phyloP scores from a whole-genome alignment of 2,329 filamentous ascomycete species.

The Aspergillus latus region DNA sequence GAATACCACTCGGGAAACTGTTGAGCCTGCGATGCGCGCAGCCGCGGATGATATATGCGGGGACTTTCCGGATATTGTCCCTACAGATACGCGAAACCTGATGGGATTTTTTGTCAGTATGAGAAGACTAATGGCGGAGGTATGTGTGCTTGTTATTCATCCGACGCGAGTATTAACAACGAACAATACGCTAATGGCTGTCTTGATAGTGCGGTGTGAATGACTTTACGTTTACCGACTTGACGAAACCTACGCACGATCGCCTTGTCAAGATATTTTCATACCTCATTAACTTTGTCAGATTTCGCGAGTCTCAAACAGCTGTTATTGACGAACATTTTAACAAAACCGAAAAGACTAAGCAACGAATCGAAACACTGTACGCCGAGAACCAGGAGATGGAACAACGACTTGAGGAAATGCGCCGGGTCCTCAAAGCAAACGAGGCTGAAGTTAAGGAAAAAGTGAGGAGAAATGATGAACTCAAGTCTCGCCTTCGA shows the following conservation, averaged over 20 bases:
- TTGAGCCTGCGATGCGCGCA: slow-evolving; percentile 92
- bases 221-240: slow-evolving; percentile 89
- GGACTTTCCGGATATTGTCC: slow-evolving; percentile 78
- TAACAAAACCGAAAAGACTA: slow-evolving; percentile 83
- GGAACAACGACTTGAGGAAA: slow-evolving; percentile 74
- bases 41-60: slow-evolving; percentile 85
- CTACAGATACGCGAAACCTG: slow-evolving; percentile 83
- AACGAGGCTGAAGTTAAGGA: slow-evolving; percentile 81
- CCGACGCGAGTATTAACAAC: too few relatives aligned
- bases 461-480: slow-evolving; percentile 81
- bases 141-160: slow-evolving; percentile 25
- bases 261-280: slow-evolving; percentile 93
- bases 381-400: slow-evolving; percentile 85
- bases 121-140: slow-evolving; percentile 71
- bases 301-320: slow-evolving; percentile 92
- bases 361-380: slow-evolving; percentile 80
- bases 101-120: slow-evolving; percentile 94
- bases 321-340: slow-evolving; percentile 88
- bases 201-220: slow-evolving; percentile 74
- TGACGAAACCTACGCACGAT: slow-evolving; percentile 86
- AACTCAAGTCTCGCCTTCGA: slow-evolving; percentile 76
- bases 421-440: slow-evolving; percentile 74
- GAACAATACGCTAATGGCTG: background rate
- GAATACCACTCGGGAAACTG: slow-evolving; percentile 87
- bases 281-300: slow-evolving; percentile 97